These are phyloP conservation scores for Viola odorata DNA, from an alignment of 345 rosid species.

Conservation along the genomic window DNA sequence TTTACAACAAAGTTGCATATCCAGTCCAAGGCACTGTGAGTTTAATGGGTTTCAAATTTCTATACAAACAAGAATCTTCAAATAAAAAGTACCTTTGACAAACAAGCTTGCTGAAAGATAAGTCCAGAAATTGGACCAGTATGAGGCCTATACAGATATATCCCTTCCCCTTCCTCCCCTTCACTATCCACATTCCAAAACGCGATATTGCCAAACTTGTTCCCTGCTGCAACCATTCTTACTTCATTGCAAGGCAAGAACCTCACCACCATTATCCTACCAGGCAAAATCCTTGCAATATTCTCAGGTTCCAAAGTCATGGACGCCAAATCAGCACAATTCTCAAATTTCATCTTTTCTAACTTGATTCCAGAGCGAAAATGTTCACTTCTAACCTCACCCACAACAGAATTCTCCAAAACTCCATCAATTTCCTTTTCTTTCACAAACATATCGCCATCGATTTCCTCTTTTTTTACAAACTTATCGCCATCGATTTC, in stretches of 20 bases:
- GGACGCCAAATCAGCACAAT: slow-evolving; percentile 32
- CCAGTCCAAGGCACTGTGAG: background rate
- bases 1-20: background rate
- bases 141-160: slow-evolving; percentile 55
- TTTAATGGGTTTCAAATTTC: background rate
- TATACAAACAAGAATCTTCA: background rate
- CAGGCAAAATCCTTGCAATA: slow-evolving; percentile 58
- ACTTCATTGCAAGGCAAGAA: slow-evolving; percentile 51
- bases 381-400: slow-evolving; percentile 14
- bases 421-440: background rate
- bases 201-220: slow-evolving; percentile 53
- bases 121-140: slow-evolving; percentile 54
- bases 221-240: slow-evolving; percentile 70
- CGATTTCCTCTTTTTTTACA: background rate
- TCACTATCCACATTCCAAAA: slow-evolving; percentile 65
- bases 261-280: slow-evolving; percentile 46
- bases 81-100: slow-evolving; percentile 51
- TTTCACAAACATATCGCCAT: background rate
- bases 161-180: slow-evolving; percentile 40
- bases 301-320: slow-evolving; percentile 50
- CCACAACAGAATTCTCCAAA: background rate
- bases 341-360: slow-evolving; percentile 27
- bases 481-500: background rate
- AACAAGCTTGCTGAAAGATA: slow-evolving; percentile 44
- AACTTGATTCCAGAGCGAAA: slow-evolving; percentile 18